Evolutionary conservation across 2,329 filamentous ascomycete species (phyloP), one percentile per base, ranked within the genome.

Genomic region (Furcasterigmium sp.): DNA sequence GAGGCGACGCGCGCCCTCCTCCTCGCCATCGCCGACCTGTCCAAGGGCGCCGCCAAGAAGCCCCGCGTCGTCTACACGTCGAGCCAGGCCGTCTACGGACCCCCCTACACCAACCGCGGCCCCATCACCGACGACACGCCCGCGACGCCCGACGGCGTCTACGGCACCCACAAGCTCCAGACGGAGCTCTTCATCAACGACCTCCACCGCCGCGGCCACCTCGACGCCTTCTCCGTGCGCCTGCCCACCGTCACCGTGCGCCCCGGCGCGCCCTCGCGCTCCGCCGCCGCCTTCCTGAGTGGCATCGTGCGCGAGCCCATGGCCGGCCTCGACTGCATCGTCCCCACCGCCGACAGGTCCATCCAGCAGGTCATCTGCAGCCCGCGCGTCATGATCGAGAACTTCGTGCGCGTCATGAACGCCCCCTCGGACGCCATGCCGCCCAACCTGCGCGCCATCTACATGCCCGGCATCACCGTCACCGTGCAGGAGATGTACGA

Each of bases 221-320:
- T 84, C 39, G 73, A 78, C 42, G 80, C 75, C 0, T 67, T 78
- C 17, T 68, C 68, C 5, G 65, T 80, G 10, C 70, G 79, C 0
- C 69, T 83, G 13, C 78, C 79, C 0, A 82, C 79, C 0, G 72
- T 84, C 14, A 76, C 76, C 0, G 76, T 84, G 2, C 67, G 80
- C 5, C 76, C 79, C 0, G 80, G 80, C 2, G 70, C 68, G 20
- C 80, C 80, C 0, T 80, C 79, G 3, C 75, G 75, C 0, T 78
- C 80, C 0, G 79, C 80, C 2, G 76, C 72, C 4, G 78, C 73
- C 0, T 84, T 83, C 51, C 68, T 79, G 1, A 78, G 68, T 3
- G 80, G 79, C 1, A 82, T 84, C 52, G 76, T 84, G 35, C 67
- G 80, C 3, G 80, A 84, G 57, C 76, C 77, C 1, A 58, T 81